Base-by-base conservation (phyloP, 345 rosid genomes). In the Camelina sativa region DNA sequence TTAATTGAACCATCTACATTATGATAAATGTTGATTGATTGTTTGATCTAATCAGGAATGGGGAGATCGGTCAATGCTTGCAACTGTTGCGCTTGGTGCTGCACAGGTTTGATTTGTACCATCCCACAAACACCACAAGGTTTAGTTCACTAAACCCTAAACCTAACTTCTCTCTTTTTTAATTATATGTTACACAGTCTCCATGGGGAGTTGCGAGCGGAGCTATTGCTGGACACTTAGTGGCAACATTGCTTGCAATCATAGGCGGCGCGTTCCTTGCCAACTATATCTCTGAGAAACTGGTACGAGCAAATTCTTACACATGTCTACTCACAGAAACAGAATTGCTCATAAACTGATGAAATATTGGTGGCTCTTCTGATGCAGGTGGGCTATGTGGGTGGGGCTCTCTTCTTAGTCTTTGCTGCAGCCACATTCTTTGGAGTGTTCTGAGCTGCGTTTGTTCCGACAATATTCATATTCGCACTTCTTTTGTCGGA, bases 11-110 rank as follows among this genome's bases (percentile, higher is more conserved):
- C 67, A 40, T 66, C 55, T 9, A 7, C n/a, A n/a, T 38, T 22
- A 12, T 72, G 57, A 61, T 23, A 15, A 28, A 16, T 58, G 12
- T 11, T 0, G 19, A 8, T 19, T 58, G 43, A 8, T 19, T 58
- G 43, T 67, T 15, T 68, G 53, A 56, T 56, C 57, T 76, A 16
- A 61, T 51, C 70, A 91, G 99, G 99, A 95, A 95, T 95, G 99
- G 97, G 99, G 99, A 76, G 99, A 95, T 70, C 99, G 99, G 58
- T 92, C 97, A 44, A 95, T 95, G 99, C 97, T 95, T 48, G 99
- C 97, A 28, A 95, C 99, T 46, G 90, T 95, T 50, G 99, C 99
- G 35, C 99, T 95, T 2, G 97, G 90, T 55, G 99, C 97, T 25
- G 97, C 97, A 25, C 97, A 94, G 99, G 97, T 87, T 61, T 71